Conservation (phyloP, 257 asterid genomes). For the Verbascum thapsus region DNA sequence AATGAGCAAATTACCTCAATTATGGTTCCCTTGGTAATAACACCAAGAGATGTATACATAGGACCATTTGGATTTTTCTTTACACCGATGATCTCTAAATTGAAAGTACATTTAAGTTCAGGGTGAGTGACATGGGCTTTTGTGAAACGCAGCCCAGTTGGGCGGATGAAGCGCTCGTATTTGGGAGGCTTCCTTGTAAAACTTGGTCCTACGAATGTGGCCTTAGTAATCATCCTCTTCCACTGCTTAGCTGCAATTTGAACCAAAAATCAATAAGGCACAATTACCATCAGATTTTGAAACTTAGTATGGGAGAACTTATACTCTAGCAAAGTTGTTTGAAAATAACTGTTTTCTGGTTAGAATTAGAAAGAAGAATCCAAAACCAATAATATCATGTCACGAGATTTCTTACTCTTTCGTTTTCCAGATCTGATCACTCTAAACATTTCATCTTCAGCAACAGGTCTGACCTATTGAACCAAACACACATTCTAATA, state of each 20-base stretch:
- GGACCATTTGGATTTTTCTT: constrained; percentile 97
- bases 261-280: constrained; percentile 22
- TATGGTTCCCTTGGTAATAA: constrained; percentile 83
- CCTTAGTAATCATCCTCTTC: constrained; percentile 99
- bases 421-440: constrained; percentile 93
- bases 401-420: constrained; percentile 68
- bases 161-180: constrained; percentile 94
- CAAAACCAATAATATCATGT: constrained; percentile 5
- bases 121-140: constrained; percentile 98
- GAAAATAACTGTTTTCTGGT: not conserved
- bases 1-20: constrained; percentile 62
- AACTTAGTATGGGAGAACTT: not conserved
- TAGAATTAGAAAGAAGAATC: not conserved
- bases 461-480: constrained; percentile 86
- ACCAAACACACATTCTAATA: constrained; percentile 18
- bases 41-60: constrained; percentile 96
- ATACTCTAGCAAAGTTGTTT: not conserved
- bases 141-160: constrained; percentile 83
- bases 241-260: constrained; percentile 83
- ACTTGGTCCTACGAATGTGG: constrained; percentile 88
- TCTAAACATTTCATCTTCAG: constrained; percentile 98
- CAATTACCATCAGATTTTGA: not conserved
- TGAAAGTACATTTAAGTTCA: constrained; percentile 91
- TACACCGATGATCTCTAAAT: constrained; percentile 87
- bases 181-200: constrained; percentile 98